A percentile compares a stretch with the other conserved stretches of the same genome.
Conservation (phyloP, 148 eudicot genomes). For the Silene latifolia region DNA sequence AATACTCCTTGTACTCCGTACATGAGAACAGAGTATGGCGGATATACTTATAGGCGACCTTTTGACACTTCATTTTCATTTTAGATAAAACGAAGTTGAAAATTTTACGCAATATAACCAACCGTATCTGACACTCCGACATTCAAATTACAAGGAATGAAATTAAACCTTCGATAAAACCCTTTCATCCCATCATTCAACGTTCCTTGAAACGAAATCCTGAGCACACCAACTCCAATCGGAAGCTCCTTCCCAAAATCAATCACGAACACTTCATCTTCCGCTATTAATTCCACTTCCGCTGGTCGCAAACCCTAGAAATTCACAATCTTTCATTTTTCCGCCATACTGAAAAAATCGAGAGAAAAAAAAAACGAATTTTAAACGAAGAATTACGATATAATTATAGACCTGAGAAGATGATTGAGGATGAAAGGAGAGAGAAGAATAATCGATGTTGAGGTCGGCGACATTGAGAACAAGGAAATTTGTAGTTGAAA, state of each 20-base stretch:
- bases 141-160: too few species aligned
- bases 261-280: slow-evolving; percentile 71
- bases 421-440: slow-evolving; percentile 40
- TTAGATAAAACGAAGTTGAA: not conserved
- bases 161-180: slow-evolving; percentile 73
- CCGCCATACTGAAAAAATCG: slow-evolving; percentile 28
- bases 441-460: slow-evolving; percentile 41
- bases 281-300: slow-evolving; percentile 51
- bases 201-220: slow-evolving; percentile 61
- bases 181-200: slow-evolving; percentile 96
- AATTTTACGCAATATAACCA: too few species aligned
- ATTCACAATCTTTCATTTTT: not conserved
- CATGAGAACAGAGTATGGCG: too few species aligned
- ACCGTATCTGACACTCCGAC: too few species aligned
- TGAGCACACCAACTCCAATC: slow-evolving; percentile 55
- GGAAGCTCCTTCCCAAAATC: slow-evolving; percentile 72
- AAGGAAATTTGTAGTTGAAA: slow-evolving; percentile 55
- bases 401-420: slow-evolving; percentile 37
- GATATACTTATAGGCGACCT: too few species aligned
- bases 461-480: slow-evolving; percentile 95
- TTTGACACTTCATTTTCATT: too few species aligned
- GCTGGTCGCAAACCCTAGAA: slow-evolving; percentile 27
- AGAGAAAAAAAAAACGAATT: not conserved
- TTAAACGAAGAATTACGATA: not conserved
- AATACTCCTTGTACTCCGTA: too few species aligned